A percentile compares a stretch with the other conserved stretches of the same genome.
These are phyloP conservation scores for Bombardia bombarda DNA, from an alignment of 495 filamentous ascomycete genomes.

Conservation along the genomic window DNA sequence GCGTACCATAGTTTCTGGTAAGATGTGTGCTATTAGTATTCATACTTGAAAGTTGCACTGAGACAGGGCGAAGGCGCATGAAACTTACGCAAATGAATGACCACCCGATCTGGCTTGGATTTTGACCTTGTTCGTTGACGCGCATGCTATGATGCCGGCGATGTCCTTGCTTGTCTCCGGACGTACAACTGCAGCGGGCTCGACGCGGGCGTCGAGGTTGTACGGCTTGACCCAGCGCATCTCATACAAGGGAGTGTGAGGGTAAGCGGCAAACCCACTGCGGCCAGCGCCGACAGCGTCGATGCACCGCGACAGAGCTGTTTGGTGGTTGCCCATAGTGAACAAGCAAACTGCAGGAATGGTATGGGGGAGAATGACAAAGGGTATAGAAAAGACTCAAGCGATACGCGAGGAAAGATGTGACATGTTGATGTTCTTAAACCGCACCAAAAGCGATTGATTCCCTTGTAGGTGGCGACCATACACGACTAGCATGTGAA, in stretches of 20 bases:
- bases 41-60: no score
- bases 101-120: constrained; percentile 67
- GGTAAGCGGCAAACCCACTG: constrained; percentile 32
- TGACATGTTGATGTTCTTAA: no score
- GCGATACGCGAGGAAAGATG: no score
- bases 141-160: constrained; percentile 52
- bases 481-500: no score
- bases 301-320: constrained; percentile 30
- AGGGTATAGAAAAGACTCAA: no score
- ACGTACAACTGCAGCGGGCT: constrained; percentile 53
- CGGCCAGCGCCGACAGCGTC: constrained; percentile 32
- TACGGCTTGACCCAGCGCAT: constrained; percentile 42
- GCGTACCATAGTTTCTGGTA: constrained; percentile 27
- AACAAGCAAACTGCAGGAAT: no score
- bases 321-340: constrained; percentile 21
- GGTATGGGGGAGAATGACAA: no score
- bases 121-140: constrained; percentile 42
- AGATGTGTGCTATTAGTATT: neutral
- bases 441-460: no score
- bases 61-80: neutral
- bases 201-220: constrained; percentile 56
- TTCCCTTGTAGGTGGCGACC: no score
- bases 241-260: constrained; percentile 31
- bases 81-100: constrained; percentile 54
- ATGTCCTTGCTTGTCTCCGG: constrained; percentile 52